A percentile compares a stretch with the other conserved stretches of the same genome.
Evolutionary conservation across 805 yeast species (phyloP).

Genomic region (Teunomyces gatunensis): DNA sequence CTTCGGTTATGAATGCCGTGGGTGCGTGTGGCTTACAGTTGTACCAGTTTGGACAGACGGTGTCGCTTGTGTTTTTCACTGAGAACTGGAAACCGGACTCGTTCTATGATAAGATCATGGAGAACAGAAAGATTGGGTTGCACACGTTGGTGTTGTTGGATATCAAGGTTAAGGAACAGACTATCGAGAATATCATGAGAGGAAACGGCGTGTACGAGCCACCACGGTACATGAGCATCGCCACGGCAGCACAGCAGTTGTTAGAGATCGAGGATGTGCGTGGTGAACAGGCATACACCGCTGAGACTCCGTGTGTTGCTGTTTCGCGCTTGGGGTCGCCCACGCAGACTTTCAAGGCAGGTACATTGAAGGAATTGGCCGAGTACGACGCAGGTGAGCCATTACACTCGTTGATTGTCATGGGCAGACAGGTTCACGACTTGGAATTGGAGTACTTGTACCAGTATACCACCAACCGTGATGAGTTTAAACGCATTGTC

Average conservation of each 20-base stretch:
- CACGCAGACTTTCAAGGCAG: constrained; percentile 78
- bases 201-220: constrained; percentile 93
- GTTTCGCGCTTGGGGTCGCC: constrained; percentile 91
- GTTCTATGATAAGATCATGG: constrained; percentile 84
- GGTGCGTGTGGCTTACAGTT: constrained; percentile 97
- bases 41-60: constrained; percentile 94
- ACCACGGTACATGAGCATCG: constrained; percentile 92
- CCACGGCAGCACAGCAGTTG: constrained; percentile 84
- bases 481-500: constrained; percentile 42
- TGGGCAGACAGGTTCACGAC: constrained; percentile 94
- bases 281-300: constrained; percentile 74
- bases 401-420: constrained; percentile 82
- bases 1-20: constrained; percentile 96
- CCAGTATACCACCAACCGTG: constrained; percentile 67
- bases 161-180: constrained; percentile 95
- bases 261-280: constrained; percentile 83
- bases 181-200: constrained; percentile 88
- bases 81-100: constrained; percentile 96
- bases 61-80: constrained; percentile 93
- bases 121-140: constrained; percentile 84
- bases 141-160: constrained; percentile 88
- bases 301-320: constrained; percentile 90
- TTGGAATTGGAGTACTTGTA: constrained; percentile 82
- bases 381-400: constrained; percentile 93
- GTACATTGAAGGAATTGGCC: constrained; percentile 71